Evolutionary conservation across 768 basidiomycete genomes (phyloP).

Genomic region (Jaapia argillacea): DNA sequence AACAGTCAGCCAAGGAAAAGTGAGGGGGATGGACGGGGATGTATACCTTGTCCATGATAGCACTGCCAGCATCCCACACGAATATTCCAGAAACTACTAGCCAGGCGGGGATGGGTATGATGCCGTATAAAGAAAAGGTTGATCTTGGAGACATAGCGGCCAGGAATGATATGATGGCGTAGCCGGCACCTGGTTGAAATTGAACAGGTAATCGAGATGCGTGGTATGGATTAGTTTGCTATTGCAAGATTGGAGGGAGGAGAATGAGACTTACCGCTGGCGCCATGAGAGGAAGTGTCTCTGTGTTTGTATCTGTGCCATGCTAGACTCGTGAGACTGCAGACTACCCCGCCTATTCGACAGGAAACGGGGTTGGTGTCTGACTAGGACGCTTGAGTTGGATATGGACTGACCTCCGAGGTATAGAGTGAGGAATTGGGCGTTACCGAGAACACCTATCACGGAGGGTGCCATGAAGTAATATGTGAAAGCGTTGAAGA

Average conservation of each 20-base stretch:
- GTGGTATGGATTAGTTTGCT: neutral
- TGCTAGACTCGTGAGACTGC: slow-evolving; percentile 37
- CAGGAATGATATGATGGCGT: slow-evolving; percentile 59
- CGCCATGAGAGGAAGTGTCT: slow-evolving; percentile 41
- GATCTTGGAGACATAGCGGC: slow-evolving; percentile 59
- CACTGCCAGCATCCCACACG: slow-evolving; percentile 40
- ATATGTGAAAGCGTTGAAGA: slow-evolving; percentile 73
- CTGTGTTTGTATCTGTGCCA: slow-evolving; percentile 32
- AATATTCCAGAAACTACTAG: slow-evolving; percentile 58
- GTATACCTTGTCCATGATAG: slow-evolving; percentile 24
- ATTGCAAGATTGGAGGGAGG: too few species aligned
- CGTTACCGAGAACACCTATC: slow-evolving; percentile 51
- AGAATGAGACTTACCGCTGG: slow-evolving; percentile 50
- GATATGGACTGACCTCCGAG: slow-evolving; percentile 43
- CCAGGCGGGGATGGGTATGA: slow-evolving; percentile 78
- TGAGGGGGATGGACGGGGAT: neutral
- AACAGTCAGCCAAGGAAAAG: slow-evolving; percentile 3
- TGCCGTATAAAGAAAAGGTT: slow-evolving; percentile 62
- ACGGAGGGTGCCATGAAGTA: slow-evolving; percentile 67
- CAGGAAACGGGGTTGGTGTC: neutral
- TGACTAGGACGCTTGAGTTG: too few species aligned
- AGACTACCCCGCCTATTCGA: slow-evolving; percentile 47
- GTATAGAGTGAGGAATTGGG: slow-evolving; percentile 63
- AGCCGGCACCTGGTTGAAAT: slow-evolving; percentile 49
- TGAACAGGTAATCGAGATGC: neutral